These are phyloP conservation scores for Plasmodium blacklocki DNA, from an alignment of 169 alveolate species.

Conservation along the genomic window DNA sequence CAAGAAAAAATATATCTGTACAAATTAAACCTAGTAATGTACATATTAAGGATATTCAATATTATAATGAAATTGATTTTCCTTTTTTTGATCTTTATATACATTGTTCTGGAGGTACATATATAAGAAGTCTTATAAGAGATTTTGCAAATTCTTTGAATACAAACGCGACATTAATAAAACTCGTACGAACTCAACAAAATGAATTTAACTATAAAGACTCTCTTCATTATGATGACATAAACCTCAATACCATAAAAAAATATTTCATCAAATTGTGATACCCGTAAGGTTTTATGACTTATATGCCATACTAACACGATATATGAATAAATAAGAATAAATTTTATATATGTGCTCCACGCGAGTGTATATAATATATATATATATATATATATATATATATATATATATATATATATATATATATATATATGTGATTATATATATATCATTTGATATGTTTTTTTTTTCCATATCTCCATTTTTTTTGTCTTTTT, in stretches of 20 bases:
- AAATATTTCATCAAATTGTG: slow-evolving; percentile 45
- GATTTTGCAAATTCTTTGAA: slow-evolving; percentile 81
- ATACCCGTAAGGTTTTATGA: neutral
- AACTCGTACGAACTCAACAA: slow-evolving; percentile 65
- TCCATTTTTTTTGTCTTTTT: no score
- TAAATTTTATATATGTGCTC: neutral
- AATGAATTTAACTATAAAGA: slow-evolving; percentile 6
- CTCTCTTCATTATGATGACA: slow-evolving; percentile 59
- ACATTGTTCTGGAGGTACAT: slow-evolving; percentile 84
- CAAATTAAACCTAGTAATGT: slow-evolving; percentile 46
- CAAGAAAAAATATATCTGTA: slow-evolving; percentile 77
- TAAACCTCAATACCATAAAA: slow-evolving; percentile 21
- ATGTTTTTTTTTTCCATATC: no score
- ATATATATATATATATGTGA: no score
- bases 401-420: no score
- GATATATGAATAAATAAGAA: neutral
- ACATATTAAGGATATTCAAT: neutral
- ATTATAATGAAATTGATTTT: slow-evolving; percentile 43
- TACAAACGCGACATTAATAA: slow-evolving; percentile 78
- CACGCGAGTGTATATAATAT: neutral
- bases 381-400: neutral
- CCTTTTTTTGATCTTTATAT: slow-evolving; percentile 80
- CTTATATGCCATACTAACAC: no score
- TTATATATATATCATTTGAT: no score
- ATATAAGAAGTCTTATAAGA: slow-evolving; percentile 82